Conservation (phyloP, 179 eudicot species). For the Pouteria campechiana region DNA sequence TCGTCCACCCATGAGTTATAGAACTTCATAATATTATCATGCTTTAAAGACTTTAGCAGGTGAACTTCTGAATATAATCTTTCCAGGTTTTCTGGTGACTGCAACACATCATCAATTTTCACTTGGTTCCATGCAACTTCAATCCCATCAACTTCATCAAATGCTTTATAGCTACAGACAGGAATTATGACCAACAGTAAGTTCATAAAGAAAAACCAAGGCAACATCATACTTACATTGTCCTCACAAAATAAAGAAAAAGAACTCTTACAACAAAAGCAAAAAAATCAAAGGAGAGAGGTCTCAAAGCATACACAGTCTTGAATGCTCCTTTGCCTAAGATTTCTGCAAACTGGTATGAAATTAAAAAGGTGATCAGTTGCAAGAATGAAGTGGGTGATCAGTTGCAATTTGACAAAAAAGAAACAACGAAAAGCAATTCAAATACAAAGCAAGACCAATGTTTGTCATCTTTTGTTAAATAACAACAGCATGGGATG, state of each 20-base stretch:
- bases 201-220: neutral
- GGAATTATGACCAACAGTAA: slow-evolving; percentile 1
- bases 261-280: neutral
- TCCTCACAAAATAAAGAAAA: neutral
- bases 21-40: slow-evolving; percentile 58
- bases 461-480: too few species aligned
- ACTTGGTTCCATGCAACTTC: slow-evolving; percentile 83
- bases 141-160: slow-evolving; percentile 68
- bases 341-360: slow-evolving; percentile 47
- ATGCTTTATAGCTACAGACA: slow-evolving; percentile 51
- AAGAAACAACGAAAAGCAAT: neutral
- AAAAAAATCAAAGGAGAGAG: slow-evolving; percentile 4
- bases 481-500: too few species aligned
- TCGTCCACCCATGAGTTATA: slow-evolving; percentile 78
- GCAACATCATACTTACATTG: neutral
- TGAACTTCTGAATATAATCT: slow-evolving; percentile 61
- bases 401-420: too few species aligned
- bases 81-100: slow-evolving; percentile 50
- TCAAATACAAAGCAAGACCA: neutral
- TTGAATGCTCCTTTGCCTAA: slow-evolving; percentile 83
- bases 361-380: neutral
- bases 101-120: slow-evolving; percentile 45
- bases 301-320: slow-evolving; percentile 52
- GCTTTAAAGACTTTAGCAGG: slow-evolving; percentile 57
- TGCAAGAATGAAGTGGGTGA: too few species aligned